Conservation (phyloP, 1,284 basidiomycete genomes). For the Xerocomus amazonicus region DNA sequence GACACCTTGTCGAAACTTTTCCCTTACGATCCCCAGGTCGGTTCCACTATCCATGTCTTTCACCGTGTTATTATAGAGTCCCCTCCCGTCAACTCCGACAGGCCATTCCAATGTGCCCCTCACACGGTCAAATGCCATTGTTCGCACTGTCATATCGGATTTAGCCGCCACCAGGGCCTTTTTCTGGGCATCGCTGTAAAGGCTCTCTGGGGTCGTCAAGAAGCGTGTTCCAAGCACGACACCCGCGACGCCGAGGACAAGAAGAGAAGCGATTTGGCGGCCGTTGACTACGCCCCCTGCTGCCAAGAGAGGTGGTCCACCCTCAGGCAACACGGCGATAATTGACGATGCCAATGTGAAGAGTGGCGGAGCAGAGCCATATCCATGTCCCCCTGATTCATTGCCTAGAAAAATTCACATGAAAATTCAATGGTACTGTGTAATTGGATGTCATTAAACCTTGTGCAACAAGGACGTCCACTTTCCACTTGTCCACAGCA, state of each 20-base stretch:
- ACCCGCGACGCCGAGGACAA: slow-evolving; percentile 63
- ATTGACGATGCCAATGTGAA: slow-evolving; percentile 58
- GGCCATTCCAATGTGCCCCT: slow-evolving; percentile 66
- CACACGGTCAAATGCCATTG: slow-evolving; percentile 62
- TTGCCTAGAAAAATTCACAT: slow-evolving; percentile 44
- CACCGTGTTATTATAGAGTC: slow-evolving; percentile 45
- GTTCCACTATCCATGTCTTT: slow-evolving; percentile 54
- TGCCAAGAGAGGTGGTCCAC: slow-evolving; percentile 54
- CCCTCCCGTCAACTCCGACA: slow-evolving; percentile 56
- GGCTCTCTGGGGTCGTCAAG: slow-evolving; percentile 60
- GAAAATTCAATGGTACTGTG: neutral
- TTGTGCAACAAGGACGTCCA: slow-evolving; percentile 74
- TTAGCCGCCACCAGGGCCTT: slow-evolving; percentile 51
- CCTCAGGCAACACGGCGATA: slow-evolving; percentile 40
- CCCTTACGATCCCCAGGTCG: slow-evolving; percentile 42
- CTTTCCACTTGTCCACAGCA: slow-evolving; percentile 59
- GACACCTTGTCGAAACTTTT: slow-evolving; percentile 43
- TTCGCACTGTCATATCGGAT: slow-evolving; percentile 51
- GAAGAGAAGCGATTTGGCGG: slow-evolving; percentile 57
- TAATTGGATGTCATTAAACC: slow-evolving; percentile 37
- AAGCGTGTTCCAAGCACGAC: slow-evolving; percentile 72
- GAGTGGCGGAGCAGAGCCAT: slow-evolving; percentile 50
- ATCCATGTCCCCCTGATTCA: slow-evolving; percentile 75
- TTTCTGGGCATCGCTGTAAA: slow-evolving; percentile 56
- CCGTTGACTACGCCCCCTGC: slow-evolving; percentile 54